phyloP scores from a whole-genome alignment of 495 filamentous ascomycete genomes.

The Penicillium diatomitis region DNA sequence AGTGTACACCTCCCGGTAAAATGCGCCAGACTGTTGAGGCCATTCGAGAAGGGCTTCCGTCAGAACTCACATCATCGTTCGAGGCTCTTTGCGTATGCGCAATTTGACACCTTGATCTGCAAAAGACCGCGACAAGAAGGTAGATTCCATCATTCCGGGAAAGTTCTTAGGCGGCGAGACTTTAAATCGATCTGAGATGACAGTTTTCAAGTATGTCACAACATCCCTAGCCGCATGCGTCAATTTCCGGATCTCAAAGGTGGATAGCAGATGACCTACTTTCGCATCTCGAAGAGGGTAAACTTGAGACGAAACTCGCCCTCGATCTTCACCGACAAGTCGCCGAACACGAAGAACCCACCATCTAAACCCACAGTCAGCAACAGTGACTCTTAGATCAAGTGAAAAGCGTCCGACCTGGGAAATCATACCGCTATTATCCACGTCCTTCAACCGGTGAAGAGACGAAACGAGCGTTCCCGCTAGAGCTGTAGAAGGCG shows the following conservation, averaged over 20 bases:
- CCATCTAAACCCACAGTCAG: conserved; percentile 47
- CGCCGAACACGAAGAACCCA: conserved; percentile 94
- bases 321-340: conserved; percentile 76
- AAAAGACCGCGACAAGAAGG: conserved; percentile 84
- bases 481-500: conserved; percentile 51
- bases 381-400: too few relatives aligned
- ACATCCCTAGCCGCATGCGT: conserved; percentile 22
- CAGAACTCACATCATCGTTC: conserved; percentile 44
- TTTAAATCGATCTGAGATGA: conserved; percentile 64
- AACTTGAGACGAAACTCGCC: conserved; percentile 77
- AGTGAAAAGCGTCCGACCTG: too few relatives aligned
- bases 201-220: conserved; percentile 60
- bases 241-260: not conserved
- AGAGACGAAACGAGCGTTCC: conserved; percentile 86
- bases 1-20: too few relatives aligned
- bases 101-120: conserved; percentile 91
- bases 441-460: conserved; percentile 83
- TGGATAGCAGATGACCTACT: conserved; percentile 39
- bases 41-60: not conserved
- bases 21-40: not conserved
- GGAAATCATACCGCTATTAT: conserved; percentile 55
- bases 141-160: conserved; percentile 83
- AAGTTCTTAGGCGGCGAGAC: conserved; percentile 73
- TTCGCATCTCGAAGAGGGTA: conserved; percentile 74
- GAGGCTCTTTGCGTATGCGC: conserved; percentile 77